phyloP scores from a whole-genome alignment of 192 early-diverging fungal genomes.

The Backusella australiensis region DNA sequence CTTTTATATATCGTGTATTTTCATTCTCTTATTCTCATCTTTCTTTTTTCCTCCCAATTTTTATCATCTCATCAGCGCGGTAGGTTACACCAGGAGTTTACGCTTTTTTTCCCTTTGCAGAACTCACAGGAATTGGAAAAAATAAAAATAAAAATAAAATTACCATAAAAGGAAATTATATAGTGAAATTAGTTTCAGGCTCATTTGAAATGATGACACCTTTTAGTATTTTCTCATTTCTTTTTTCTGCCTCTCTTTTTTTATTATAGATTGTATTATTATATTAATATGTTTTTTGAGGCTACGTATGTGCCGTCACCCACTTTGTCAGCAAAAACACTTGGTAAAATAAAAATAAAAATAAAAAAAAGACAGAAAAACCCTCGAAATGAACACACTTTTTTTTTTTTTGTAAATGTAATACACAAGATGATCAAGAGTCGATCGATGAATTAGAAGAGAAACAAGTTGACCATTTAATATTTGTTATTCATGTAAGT shows the following conservation, averaged over 20 bases:
- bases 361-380: not conserved
- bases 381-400: not conserved
- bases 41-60: not conserved
- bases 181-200: not conserved
- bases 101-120: not conserved
- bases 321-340: slow-evolving; percentile 10
- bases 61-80: not conserved
- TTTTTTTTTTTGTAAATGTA: not conserved
- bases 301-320: slow-evolving; percentile 33
- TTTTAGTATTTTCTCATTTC: not conserved
- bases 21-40: not conserved
- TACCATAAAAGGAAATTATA: not conserved
- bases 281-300: slow-evolving; percentile 32
- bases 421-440: not conserved
- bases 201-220: not conserved
- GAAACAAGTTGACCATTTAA: slow-evolving; percentile 31
- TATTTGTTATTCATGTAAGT: slow-evolving; percentile 42
- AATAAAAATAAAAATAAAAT: not conserved
- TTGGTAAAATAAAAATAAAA: not conserved
- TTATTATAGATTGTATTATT: not conserved
- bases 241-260: not conserved
- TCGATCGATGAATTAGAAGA: slow-evolving; percentile 9
- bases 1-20: not conserved
- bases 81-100: not conserved
- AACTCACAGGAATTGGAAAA: not conserved